These are phyloP conservation scores for Magnolia sinica DNA, from an alignment of 164 flowering plant genomes.

Conservation along the genomic window DNA sequence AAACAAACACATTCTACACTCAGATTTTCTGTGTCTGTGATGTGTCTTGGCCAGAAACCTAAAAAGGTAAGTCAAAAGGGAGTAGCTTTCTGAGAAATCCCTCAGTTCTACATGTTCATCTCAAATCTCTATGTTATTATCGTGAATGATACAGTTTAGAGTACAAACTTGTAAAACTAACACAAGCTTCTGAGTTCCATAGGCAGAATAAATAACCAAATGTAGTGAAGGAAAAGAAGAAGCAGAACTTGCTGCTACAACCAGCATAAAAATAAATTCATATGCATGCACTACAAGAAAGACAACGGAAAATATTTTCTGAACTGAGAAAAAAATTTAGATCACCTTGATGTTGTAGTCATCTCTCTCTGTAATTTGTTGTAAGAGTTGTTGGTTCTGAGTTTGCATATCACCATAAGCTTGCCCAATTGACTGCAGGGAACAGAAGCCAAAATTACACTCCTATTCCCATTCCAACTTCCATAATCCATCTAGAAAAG, in stretches of 20 bases:
- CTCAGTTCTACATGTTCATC: no score
- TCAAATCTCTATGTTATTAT: no score
- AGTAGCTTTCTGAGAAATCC: no score
- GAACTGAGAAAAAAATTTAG: neutral
- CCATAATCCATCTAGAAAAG: neutral
- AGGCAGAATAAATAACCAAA: neutral
- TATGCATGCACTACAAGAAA: neutral
- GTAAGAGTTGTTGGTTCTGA: conserved; percentile 93
- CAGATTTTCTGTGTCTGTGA: no score
- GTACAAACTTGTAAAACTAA: no score
- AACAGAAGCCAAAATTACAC: conserved; percentile 13
- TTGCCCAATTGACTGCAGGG: conserved; percentile 85
- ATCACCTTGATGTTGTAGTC: conserved; percentile 95
- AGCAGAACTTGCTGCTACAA: neutral
- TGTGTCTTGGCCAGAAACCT: no score
- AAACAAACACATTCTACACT: no score
- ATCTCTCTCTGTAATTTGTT: conserved; percentile 94
- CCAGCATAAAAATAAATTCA: neutral
- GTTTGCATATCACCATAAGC: conserved; percentile 95
- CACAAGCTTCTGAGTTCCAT: no score
- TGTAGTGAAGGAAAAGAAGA: neutral
- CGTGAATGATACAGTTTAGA: no score
- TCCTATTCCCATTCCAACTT: neutral
- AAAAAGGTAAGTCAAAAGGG: no score
- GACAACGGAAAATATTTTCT: neutral